Evolutionary conservation across 169 alveolate genomes (phyloP).

Genomic region (Theileria orientalis): DNA sequence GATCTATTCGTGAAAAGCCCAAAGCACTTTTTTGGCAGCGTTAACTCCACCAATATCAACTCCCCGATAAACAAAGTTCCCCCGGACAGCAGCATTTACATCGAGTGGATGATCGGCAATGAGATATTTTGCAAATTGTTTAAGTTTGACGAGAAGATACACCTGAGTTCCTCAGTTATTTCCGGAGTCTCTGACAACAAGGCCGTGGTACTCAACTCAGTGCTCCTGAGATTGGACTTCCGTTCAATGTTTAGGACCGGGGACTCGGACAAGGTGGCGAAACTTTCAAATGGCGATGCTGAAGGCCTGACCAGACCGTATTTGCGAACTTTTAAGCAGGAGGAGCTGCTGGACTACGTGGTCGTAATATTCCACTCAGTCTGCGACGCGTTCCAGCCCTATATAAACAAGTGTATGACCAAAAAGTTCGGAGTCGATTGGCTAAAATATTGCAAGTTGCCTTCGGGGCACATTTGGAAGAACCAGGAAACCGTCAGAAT

Average conservation of each 20-base stretch:
- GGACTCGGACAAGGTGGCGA: background rate
- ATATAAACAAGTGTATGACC: conserved; percentile 64
- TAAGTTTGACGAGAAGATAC: conserved; percentile 71
- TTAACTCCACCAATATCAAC: conserved; percentile 16
- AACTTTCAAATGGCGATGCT: background rate
- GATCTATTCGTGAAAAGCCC: conserved; percentile 50
- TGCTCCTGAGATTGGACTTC: conserved; percentile 36
- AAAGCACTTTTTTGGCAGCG: conserved; percentile 27
- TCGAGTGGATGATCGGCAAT: conserved; percentile 78
- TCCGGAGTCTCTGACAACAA: conserved; percentile 46
- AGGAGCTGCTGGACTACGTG: conserved; percentile 52
- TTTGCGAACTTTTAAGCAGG: conserved; percentile 15
- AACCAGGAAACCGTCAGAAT: conserved; percentile 67
- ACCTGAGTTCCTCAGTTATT: conserved; percentile 17
- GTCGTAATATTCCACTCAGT: conserved; percentile 65
- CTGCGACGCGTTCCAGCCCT: conserved; percentile 74
- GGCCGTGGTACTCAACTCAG: conserved; percentile 24
- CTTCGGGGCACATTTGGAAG: conserved; percentile 74
- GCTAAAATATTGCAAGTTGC: conserved; percentile 69
- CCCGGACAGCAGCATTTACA: conserved; percentile 58
- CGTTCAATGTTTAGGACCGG: conserved; percentile 1
- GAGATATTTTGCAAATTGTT: conserved; percentile 69
- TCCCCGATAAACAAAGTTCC: conserved; percentile 26
- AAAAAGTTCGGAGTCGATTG: conserved; percentile 70
- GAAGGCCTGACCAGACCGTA: conserved; percentile 40